A percentile compares a stretch with the other conserved stretches of the same genome.
Evolutionary conservation across 371 early-diverging fungal genomes (phyloP).

Genomic region (Mucor ambiguus): DNA sequence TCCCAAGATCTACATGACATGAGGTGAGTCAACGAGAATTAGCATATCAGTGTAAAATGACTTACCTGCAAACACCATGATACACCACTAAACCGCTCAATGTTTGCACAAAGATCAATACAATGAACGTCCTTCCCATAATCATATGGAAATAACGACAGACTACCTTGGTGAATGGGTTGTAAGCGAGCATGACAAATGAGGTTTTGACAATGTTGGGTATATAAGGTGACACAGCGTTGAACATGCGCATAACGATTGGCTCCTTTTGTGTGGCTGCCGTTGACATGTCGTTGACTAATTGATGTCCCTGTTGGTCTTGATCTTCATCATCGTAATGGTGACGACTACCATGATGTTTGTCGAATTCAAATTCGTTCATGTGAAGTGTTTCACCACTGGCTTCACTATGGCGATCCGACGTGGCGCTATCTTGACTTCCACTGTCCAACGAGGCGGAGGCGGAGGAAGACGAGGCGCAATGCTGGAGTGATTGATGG

Average conservation of each 20-base stretch:
- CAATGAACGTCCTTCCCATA: conserved; percentile 43
- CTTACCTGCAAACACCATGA: conserved; percentile 51
- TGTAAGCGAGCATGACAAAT: conserved; percentile 42
- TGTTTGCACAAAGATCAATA: conserved; percentile 50
- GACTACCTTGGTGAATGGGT: conserved; percentile 44
- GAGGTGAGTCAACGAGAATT: background rate
- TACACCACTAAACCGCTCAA: conserved; percentile 51
- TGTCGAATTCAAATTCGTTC: conserved; percentile 22
- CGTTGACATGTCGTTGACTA: background rate
- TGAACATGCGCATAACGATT: conserved; percentile 31
- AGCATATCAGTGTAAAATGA: background rate
- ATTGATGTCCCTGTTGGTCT: background rate
- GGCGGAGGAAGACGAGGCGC: conserved; percentile 7
- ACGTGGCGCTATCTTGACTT: conserved; percentile 8
- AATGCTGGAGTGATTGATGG: conserved; percentile 12
- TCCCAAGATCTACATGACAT: conserved; percentile 35
- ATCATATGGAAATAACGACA: conserved; percentile 44
- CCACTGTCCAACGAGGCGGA: conserved; percentile 17
- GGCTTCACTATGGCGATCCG: conserved; percentile 33
- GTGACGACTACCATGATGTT: conserved; percentile 4
- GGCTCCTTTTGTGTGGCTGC: conserved; percentile 22
- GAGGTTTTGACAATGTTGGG: conserved; percentile 39
- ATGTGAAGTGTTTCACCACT: conserved; percentile 43
- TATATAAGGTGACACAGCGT: conserved; percentile 32
- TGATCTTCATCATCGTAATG: conserved; percentile 25